Evolutionary conservation across 768 basidiomycete genomes (phyloP).

Genomic region (Pleurotus giganteus): DNA sequence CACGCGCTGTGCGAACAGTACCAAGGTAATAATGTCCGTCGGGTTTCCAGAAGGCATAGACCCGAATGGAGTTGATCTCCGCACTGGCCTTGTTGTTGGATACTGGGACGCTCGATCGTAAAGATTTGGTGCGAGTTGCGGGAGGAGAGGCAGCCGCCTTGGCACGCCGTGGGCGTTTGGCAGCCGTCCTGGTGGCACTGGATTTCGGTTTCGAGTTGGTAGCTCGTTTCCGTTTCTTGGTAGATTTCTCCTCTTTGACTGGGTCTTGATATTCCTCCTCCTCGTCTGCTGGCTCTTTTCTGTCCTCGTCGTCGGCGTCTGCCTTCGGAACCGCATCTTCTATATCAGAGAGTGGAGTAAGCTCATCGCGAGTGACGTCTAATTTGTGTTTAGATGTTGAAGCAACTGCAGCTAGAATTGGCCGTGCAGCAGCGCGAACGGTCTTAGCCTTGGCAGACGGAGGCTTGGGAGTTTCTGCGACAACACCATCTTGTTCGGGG

Average conservation of each 20-base stretch:
- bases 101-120: slow-evolving; percentile 34
- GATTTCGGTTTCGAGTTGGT: slow-evolving; percentile 16
- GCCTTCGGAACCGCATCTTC: slow-evolving; percentile 24
- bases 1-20: slow-evolving; percentile 37
- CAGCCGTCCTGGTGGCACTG: slow-evolving; percentile 17
- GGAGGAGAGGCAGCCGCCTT: slow-evolving; percentile 14
- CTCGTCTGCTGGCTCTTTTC: slow-evolving; percentile 41
- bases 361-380: slow-evolving; percentile 4
- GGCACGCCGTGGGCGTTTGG: slow-evolving; percentile 6
- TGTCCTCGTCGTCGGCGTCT: slow-evolving; percentile 34
- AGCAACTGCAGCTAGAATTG: slow-evolving; percentile 8
- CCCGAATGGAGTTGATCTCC: slow-evolving; percentile 42
- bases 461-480: neutral
- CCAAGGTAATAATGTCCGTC: slow-evolving; percentile 65
- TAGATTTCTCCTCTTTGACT: slow-evolving; percentile 1
- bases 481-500: slow-evolving; percentile 46
- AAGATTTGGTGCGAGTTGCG: slow-evolving; percentile 28
- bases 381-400: slow-evolving; percentile 9
- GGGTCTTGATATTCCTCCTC: slow-evolving; percentile 33
- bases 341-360: slow-evolving; percentile 13
- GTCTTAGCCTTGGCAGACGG: neutral
- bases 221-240: slow-evolving; percentile 42
- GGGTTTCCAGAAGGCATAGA: slow-evolving; percentile 68
- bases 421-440: slow-evolving; percentile 9
- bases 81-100: slow-evolving; percentile 17